phyloP scores from a whole-genome alignment of 345 rosid genomes.

The Euphorbia lathyris region DNA sequence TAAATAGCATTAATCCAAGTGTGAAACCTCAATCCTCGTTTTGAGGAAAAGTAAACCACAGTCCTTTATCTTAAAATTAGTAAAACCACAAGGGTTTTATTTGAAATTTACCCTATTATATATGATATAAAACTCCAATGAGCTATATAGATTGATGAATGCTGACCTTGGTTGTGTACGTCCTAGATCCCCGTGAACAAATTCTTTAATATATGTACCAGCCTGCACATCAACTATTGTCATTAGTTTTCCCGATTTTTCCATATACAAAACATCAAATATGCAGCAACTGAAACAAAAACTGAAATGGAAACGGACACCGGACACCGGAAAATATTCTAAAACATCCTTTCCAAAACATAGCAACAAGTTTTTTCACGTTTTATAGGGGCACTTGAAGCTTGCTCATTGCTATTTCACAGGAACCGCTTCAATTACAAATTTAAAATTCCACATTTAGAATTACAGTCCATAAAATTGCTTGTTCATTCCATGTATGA shows the following conservation, averaged over 20 bases:
- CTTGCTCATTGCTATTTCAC: no score
- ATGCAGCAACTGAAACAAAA: not conserved
- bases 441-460: not conserved
- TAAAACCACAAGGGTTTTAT: no score
- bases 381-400: no score
- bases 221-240: constrained; percentile 52
- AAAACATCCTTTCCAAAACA: no score
- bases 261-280: not conserved
- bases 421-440: not conserved
- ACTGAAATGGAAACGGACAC: no score
- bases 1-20: no score
- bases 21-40: no score
- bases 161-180: constrained; percentile 84
- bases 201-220: constrained; percentile 95
- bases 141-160: constrained; percentile 29
- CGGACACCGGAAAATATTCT: no score
- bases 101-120: no score
- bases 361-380: no score
- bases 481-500: not conserved
- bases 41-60: no score
- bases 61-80: no score
- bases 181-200: constrained; percentile 96
- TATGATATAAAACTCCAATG: not conserved
- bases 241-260: not conserved
- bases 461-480: not conserved